Conservation (phyloP, 1,284 basidiomycete species). For the Sanghuangporus weigelae region DNA sequence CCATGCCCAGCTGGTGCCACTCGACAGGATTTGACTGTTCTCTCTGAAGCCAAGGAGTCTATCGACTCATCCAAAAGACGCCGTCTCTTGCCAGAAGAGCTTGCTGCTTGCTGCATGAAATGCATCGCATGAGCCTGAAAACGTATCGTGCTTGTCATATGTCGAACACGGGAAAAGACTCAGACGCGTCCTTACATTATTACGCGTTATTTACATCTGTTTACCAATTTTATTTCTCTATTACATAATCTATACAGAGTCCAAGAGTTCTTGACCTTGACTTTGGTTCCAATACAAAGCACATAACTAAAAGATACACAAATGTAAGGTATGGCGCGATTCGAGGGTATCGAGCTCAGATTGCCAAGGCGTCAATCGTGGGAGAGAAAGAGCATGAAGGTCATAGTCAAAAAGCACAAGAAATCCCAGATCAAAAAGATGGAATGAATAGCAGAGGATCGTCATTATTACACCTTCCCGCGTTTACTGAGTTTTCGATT, state of each 20-base stretch:
- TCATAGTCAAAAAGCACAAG: neutral
- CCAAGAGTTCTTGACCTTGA: neutral
- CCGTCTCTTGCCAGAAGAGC: neutral
- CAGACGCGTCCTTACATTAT: neutral
- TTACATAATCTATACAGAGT: too few species aligned
- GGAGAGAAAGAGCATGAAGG: neutral
- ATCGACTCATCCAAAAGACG: neutral
- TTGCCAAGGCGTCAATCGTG: neutral
- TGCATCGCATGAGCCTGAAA: neutral
- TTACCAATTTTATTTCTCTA: neutral
- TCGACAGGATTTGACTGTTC: neutral
- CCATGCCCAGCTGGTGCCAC: neutral
- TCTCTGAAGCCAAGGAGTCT: neutral
- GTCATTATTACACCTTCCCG: neutral
- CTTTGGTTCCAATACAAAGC: neutral
- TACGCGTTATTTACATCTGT: constrained; percentile 1
- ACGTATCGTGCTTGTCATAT: neutral
- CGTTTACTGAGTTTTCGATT: constrained; percentile 17
- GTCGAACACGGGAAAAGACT: too few species aligned
- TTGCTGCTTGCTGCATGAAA: neutral
- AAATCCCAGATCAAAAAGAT: neutral
- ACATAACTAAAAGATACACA: neutral
- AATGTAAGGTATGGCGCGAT: neutral
- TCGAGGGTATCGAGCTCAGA: neutral
- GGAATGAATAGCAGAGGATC: neutral